These are phyloP conservation scores for Metrosideros polymorpha DNA, from an alignment of 441 rosid species.

Conservation along the genomic window DNA sequence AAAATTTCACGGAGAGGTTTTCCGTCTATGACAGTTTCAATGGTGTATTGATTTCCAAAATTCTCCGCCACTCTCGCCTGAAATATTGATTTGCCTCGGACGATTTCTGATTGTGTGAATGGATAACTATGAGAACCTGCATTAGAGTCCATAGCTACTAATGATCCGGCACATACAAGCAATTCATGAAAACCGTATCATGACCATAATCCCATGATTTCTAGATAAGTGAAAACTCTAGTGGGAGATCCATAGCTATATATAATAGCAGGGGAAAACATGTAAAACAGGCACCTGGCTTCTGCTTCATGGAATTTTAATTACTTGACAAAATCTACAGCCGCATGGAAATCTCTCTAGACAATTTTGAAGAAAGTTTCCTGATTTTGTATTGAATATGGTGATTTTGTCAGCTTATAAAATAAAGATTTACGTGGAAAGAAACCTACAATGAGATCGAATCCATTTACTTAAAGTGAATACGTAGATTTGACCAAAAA, in stretches of 20 bases:
- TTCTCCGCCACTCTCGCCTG: background rate
- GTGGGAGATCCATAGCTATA: background rate
- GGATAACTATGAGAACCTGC: background rate
- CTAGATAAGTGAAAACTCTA: background rate
- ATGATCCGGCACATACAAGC: background rate
- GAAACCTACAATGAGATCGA: background rate
- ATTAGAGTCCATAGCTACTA: background rate
- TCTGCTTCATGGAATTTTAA: background rate
- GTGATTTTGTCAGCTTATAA: background rate
- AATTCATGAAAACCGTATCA: background rate
- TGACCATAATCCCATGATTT: background rate
- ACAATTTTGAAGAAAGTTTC: background rate
- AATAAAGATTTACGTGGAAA: background rate
- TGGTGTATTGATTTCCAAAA: background rate
- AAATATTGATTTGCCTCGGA: background rate
- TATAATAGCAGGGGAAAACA: background rate
- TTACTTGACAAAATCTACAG: background rate
- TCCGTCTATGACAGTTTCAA: background rate
- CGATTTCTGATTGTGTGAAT: background rate
- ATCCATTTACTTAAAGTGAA: background rate
- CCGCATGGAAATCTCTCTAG: background rate
- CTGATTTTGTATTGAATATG: background rate
- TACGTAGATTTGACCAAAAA: background rate
- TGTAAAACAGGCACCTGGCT: background rate
- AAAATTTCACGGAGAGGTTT: background rate